These are phyloP conservation scores for Curvularia sp. DNA, from an alignment of 2,329 filamentous ascomycete genomes.

Conservation along the genomic window DNA sequence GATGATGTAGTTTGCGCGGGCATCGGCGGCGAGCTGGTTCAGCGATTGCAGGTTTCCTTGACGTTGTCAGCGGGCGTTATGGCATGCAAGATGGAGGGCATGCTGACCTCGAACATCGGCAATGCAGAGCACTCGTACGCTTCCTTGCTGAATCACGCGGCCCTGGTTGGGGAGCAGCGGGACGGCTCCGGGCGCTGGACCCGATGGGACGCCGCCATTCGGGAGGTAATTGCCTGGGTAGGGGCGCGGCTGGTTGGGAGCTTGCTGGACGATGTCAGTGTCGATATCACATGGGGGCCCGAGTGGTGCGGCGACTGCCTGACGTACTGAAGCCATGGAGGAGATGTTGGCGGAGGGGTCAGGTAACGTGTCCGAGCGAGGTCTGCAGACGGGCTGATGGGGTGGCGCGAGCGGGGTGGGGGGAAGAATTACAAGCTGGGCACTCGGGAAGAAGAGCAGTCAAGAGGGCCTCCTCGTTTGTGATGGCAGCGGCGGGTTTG, in stretches of 20 bases:
- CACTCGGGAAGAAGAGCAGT: conserved; percentile 21
- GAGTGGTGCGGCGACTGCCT: conserved; percentile 11
- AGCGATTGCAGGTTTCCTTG: conserved; percentile 94
- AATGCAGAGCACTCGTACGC: conserved; percentile 59
- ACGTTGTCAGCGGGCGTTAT: conserved; percentile 17
- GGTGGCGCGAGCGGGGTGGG: conserved; percentile 11
- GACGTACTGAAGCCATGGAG: conserved; percentile 46
- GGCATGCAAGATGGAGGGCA: not conserved
- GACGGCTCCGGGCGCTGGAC: conserved; percentile 53
- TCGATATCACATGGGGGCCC: conserved; percentile 16
- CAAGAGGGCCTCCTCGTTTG: conserved; percentile 31
- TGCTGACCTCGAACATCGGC: conserved; percentile 60
- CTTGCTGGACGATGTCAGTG: conserved; percentile 52
- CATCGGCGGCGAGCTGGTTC: conserved; percentile 94
- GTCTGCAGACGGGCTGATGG: conserved; percentile 18
- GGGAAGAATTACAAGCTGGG: conserved; percentile 19
- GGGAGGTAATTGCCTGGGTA: conserved; percentile 58
- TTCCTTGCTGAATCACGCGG: conserved; percentile 59
- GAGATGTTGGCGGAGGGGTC: conserved; percentile 31
- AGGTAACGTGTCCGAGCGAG: conserved; percentile 31
- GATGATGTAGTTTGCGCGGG: conserved; percentile 95
- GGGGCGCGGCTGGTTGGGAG: conserved; percentile 58
- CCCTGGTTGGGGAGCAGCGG: conserved; percentile 61
- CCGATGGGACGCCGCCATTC: conserved; percentile 55
- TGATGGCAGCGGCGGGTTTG: conserved; percentile 38